Base-by-base conservation (phyloP, 441 rosid species). In the Codiaeum variegatum region DNA sequence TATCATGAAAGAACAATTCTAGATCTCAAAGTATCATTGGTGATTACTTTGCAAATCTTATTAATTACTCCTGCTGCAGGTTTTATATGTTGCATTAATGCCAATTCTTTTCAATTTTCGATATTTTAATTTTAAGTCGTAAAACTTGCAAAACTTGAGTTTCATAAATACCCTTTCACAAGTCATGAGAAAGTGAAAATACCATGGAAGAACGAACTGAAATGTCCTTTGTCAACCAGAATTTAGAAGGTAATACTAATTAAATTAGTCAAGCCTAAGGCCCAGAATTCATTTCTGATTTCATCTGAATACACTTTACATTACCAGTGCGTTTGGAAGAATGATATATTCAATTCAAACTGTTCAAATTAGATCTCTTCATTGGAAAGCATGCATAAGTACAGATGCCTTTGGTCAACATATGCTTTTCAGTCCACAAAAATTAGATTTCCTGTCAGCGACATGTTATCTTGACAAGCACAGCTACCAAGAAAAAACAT, bases 401-500 rank as follows among this genome's bases (percentile, higher is more conserved):
- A 66, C 67, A 64, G 70, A 64, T 36, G 52, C 47, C 5, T 59
- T 3, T 7, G 21, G 68, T 56, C 29, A 38, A 28, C 23, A 12
- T 21, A 29, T 23, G 74, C 64, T 61, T n/a, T n/a, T 63, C 24
- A 5, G 52, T 12, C 7, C 29, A 40, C 23, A 12, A 29, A 28
- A 31, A 32, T 40, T 38, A 65, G 75, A 55, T 64, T 40, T 23
- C 60, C 21, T 34, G 66, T 65, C 70, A 26, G 60, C 8, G 34
- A 58, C 15, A n/a, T 13, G 58, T 56, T 69, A 66, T 66, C 69
- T 64, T 58, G 10, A 19, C 19, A 55, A 69, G 69, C 56, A 44
- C 24, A 19, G 51, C 23, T 52, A 60, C 32, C 19, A n/a, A 15
- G 74, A 51, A 34, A 64, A n/a, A 52, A 2, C 65, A 69, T 28